Evolutionary conservation across 345 rosid genomes (phyloP).

Genomic region (Kandelia obovata): DNA sequence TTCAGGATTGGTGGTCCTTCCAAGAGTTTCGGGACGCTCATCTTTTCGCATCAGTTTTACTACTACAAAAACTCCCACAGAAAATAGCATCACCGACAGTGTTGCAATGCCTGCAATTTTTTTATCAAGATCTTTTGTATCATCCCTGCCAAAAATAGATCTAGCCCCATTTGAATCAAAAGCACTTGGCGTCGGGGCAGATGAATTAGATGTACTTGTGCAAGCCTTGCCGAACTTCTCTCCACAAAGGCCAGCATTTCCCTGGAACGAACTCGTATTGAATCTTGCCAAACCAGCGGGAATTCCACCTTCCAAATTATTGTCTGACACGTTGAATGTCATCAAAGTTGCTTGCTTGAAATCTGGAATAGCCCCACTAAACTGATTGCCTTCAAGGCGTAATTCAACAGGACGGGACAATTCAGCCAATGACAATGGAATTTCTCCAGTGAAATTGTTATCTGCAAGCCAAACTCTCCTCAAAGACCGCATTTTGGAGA

Average conservation of each 20-base stretch:
- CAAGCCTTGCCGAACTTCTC: conserved; percentile 35
- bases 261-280: conserved; percentile 36
- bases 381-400: conserved; percentile 63
- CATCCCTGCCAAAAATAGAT: neutral
- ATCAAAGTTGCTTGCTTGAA: conserved; percentile 35
- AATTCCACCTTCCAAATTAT: conserved; percentile 56
- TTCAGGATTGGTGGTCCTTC: conserved; percentile 4
- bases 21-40: conserved; percentile 10
- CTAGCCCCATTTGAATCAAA: neutral
- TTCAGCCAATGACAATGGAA: conserved; percentile 54
- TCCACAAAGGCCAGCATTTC: conserved; percentile 65
- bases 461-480: conserved; percentile 63
- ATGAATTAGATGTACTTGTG: conserved; percentile 1
- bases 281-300: conserved; percentile 50
- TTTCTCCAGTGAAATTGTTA: conserved; percentile 54
- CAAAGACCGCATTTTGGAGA: conserved; percentile 44
- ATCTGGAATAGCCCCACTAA: conserved; percentile 54
- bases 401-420: conserved; percentile 49
- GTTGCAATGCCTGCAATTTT: conserved; percentile 30
- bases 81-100: conserved; percentile 35
- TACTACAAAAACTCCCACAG: conserved; percentile 18
- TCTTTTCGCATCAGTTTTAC: conserved; percentile 26
- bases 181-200: neutral
- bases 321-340: conserved; percentile 50
- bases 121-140: neutral